phyloP scores from a whole-genome alignment of 495 filamentous ascomycete species.

The Penicillium lividum region DNA sequence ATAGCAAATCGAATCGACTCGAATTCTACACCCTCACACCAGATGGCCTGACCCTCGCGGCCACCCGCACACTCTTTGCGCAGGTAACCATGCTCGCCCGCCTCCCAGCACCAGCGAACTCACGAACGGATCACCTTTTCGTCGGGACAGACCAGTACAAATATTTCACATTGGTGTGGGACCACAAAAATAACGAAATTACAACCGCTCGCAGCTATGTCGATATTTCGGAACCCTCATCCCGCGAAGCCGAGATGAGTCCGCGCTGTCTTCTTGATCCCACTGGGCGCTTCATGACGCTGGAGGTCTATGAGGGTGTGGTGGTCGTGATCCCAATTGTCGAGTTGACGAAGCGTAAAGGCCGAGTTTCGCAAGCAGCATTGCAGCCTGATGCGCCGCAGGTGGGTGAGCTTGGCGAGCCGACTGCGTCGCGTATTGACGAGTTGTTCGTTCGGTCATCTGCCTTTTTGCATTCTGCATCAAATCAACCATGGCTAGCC shows the following conservation, averaged over 20 bases:
- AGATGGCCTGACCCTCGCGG: conserved; percentile 60
- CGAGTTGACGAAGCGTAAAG: conserved; percentile 57
- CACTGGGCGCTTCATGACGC: conserved; percentile 72
- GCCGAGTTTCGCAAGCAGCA: conserved; percentile 26
- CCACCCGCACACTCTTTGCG: conserved; percentile 74
- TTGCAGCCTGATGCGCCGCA: conserved; percentile 38
- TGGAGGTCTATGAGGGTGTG: conserved; percentile 88
- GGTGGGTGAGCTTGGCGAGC: conserved; percentile 63
- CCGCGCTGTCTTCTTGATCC: conserved; percentile 84
- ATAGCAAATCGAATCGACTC: conserved; percentile 85
- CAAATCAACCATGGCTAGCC: conserved; percentile 73
- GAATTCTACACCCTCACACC: conserved; percentile 73
- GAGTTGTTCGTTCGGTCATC: conserved; percentile 85
- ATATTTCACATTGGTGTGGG: conserved; percentile 90
- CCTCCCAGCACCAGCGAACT: conserved; percentile 67
- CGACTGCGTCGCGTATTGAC: conserved; percentile 72
- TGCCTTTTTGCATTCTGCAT: conserved; percentile 74
- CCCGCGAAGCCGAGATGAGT: conserved; percentile 73
- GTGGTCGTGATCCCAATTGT: conserved; percentile 73
- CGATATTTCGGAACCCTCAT: conserved; percentile 75
- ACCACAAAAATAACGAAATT: conserved; percentile 58
- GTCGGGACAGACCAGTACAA: conserved; percentile 85
- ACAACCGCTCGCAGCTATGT: conserved; percentile 69
- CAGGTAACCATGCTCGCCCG: conserved; percentile 82
- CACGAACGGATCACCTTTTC: conserved; percentile 83